Base-by-base conservation (phyloP, 2,329 filamentous ascomycete species). In the Cadophora gregata region DNA sequence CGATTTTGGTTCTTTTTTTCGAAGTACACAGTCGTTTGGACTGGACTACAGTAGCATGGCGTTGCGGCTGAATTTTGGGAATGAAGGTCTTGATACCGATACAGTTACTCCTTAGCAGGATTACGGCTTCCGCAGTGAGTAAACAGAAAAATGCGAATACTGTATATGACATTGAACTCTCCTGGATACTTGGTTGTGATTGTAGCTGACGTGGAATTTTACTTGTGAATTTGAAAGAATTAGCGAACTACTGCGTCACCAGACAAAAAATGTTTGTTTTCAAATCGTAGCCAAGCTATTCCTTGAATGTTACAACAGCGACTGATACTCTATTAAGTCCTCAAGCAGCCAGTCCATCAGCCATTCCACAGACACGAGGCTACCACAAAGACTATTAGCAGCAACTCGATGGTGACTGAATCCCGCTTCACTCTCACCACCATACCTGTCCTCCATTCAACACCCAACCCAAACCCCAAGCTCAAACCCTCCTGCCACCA, bases 401-500 rank as follows among this genome's bases (percentile, higher is more conserved):
- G n/a, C n/a, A n/a, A n/a, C n/a, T n/a, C n/a, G n/a, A n/a, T n/a
- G n/a, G n/a, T n/a, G n/a, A n/a, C 38, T 19, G 2, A 42, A 2
- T 12, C 16, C 2, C 6, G 14, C 38, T 33, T 19, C 12, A n/a
- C 4, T 8, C 27, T 9, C 25, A 21, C 31, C 21, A 42, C 21
- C 24, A 9, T 8, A 2, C 7, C 10, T 10, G 19, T 5, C 33
- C 42, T 21, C 42, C 42, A 16, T 16, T 1, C 36, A 1, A 27
- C 33, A 2, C 19, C 10, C 38, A n/a, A 3, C 29, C 21, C 27
- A 21, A 21, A 24, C 24, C 10, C n/a, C 53, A 55, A 7, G 7
- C 31, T 67, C 50, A 64, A 25, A 78, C 77, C 24, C 75, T 72
- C 42, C 68, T 71, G 6, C 77, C 77, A 25, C 78, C 79, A 72